A percentile compares a stretch with the other conserved stretches of the same genome.
These are phyloP conservation scores for Pestalotiopsis sp. DNA, from an alignment of 2,329 filamentous ascomycete genomes.

Conservation along the genomic window DNA sequence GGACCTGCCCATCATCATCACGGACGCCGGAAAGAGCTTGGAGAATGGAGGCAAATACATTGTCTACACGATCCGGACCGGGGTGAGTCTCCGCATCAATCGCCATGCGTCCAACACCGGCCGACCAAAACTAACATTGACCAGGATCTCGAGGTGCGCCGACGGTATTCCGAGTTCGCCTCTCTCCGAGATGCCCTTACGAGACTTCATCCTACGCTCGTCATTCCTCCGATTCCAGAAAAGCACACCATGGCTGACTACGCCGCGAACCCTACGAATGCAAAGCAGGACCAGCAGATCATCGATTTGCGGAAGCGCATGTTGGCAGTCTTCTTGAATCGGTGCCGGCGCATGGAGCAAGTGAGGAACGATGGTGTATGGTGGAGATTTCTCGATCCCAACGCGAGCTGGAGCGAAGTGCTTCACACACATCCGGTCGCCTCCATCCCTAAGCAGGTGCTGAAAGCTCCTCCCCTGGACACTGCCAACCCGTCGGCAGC, in stretches of 20 bases:
- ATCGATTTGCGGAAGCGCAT: constrained; percentile 97
- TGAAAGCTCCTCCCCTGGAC: constrained; percentile 94
- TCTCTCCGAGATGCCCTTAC: constrained; percentile 88
- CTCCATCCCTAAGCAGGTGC: constrained; percentile 89
- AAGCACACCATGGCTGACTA: constrained; percentile 99
- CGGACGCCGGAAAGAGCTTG: constrained; percentile 90
- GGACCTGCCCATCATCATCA: constrained; percentile 86
- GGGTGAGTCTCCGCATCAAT: constrained; percentile 58
- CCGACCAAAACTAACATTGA: constrained; percentile 13
- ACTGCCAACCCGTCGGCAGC: constrained; percentile 88
- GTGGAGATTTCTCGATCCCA: constrained; percentile 97
- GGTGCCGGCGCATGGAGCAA: constrained; percentile 90
- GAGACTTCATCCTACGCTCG: constrained; percentile 88
- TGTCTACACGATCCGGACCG: constrained; percentile 94
- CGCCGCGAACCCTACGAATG: constrained; percentile 94
- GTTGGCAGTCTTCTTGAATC: constrained; percentile 92
- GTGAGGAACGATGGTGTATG: constrained; percentile 92
- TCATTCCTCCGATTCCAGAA: constrained; percentile 96
- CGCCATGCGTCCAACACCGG: not conserved
- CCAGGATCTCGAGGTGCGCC: constrained; percentile 91
- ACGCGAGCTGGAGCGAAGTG: constrained; percentile 99
- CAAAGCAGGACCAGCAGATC: constrained; percentile 95
- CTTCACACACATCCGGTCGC: constrained; percentile 87
- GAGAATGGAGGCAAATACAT: constrained; percentile 94
- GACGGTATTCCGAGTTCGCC: constrained; percentile 95